These are phyloP conservation scores for Lepiota venenata DNA, from an alignment of 768 basidiomycete species.

Conservation along the genomic window DNA sequence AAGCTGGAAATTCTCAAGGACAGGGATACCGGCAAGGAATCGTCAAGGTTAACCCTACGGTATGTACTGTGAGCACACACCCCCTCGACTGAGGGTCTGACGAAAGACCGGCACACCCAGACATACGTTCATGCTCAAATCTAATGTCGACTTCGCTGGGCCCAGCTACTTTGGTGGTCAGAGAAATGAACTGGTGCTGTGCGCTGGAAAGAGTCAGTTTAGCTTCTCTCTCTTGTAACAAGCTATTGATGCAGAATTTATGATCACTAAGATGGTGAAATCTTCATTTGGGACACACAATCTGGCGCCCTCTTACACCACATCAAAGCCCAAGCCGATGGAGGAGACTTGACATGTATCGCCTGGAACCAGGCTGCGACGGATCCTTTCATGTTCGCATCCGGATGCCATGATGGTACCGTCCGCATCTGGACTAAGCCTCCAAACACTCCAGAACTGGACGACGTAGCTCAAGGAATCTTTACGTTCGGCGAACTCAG, in stretches of 20 bases:
- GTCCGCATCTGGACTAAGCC: slow-evolving; percentile 69
- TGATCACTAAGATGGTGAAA: slow-evolving; percentile 58
- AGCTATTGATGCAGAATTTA: slow-evolving; percentile 1
- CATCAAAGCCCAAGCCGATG: slow-evolving; percentile 57
- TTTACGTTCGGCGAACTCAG: slow-evolving; percentile 2
- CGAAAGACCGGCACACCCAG: slow-evolving; percentile 29
- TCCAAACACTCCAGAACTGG: neutral
- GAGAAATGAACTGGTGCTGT: slow-evolving; percentile 74
- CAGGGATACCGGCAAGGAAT: slow-evolving; percentile 30
- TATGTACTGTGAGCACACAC: slow-evolving; percentile 16
- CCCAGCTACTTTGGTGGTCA: slow-evolving; percentile 82
- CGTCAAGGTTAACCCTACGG: slow-evolving; percentile 39
- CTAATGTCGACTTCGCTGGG: slow-evolving; percentile 69
- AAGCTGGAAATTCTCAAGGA: slow-evolving; percentile 64
- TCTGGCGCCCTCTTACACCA: slow-evolving; percentile 70
- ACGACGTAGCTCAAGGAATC: neutral
- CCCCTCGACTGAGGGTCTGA: neutral
- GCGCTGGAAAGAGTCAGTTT: slow-evolving; percentile 65
- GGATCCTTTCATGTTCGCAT: slow-evolving; percentile 71
- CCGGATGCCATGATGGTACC: slow-evolving; percentile 74
- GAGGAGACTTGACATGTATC: slow-evolving; percentile 74
- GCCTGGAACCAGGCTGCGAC: slow-evolving; percentile 73
- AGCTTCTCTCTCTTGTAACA: neutral
- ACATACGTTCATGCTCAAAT: slow-evolving; percentile 74
- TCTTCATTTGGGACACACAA: slow-evolving; percentile 86